Base-by-base conservation (phyloP, 2,329 filamentous ascomycete species). In the Arthrobotrys entomopaga region DNA sequence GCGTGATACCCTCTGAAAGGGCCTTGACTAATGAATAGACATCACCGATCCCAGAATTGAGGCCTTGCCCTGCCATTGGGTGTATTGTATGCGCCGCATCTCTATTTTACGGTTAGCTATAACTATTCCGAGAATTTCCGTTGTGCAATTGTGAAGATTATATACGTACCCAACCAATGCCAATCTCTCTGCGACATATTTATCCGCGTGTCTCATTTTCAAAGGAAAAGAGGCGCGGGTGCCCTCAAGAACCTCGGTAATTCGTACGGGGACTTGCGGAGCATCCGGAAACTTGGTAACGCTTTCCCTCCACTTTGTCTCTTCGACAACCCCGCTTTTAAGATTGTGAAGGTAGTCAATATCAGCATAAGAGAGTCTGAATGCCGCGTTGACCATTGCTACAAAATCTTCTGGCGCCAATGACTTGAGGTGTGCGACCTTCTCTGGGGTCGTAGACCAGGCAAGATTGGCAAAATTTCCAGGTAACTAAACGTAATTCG, bases 81-180 rank as follows among this genome's bases (percentile, higher is more conserved):
- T 99, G 95, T 77, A 97, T 89, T 0, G 93, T 96, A 81, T 99
- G 95, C 6, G 95, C 95, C 0, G 95, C 95, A 77, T 99, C 95
- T 74, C 95, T 78, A 59, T 46, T 46, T 22, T n/a, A 2, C 15
- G 20, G 46, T 65, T 43, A 65, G 40, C 50, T 4, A 46, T 29
- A 34, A 22, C 34, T 2, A 26, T 16, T 38, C 3, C 53, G 16
- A 3, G 29, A 34, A 2, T 2, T 10, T 34, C 29, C 29, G 10
- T 34, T 29, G 29, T 10, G 29, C 29, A 34, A 34, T 34, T 34
- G 10, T 29, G 66, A 49, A 5, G 19, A 50, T 10, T 13, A 20
- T 46, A 52, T 29, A 88, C 88, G 75, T 90, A 88, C 66, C 88
- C 95, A 40, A 99, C 88, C 0, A 99, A 87, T 0, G 93, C 95